A percentile compares a stretch with the other conserved stretches of the same genome.
Conservation (phyloP, 1,284 basidiomycete genomes). For the Trichosporon inkin region DNA sequence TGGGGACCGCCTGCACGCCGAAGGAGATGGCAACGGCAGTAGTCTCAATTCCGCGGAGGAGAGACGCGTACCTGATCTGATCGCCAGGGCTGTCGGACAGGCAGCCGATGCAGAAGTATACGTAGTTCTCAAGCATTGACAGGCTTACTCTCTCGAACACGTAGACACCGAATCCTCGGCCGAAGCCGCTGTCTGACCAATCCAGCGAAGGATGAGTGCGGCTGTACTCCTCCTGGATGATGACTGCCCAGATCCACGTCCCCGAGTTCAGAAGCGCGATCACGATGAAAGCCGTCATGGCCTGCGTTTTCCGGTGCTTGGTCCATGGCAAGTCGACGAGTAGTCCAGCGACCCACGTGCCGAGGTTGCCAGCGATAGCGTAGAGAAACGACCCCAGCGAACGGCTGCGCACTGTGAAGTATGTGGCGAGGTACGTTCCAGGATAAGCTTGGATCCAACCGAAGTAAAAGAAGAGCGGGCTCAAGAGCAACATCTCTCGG, state of each 20-base stretch:
- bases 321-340: slow-evolving; percentile 15
- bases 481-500: slow-evolving; percentile 22
- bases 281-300: slow-evolving; percentile 7
- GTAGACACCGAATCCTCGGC: slow-evolving; percentile 19
- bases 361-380: slow-evolving; percentile 8
- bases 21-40: slow-evolving; percentile 11
- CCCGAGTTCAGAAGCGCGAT: slow-evolving; percentile 4
- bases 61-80: slow-evolving; percentile 16
- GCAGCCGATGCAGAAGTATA: slow-evolving; percentile 17
- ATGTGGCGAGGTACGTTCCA: slow-evolving; percentile 34
- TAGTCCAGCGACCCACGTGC: slow-evolving; percentile 13
- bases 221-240: slow-evolving; percentile 17
- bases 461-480: slow-evolving; percentile 30
- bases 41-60: slow-evolving; percentile 19
- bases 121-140: slow-evolving; percentile 14
- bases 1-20: slow-evolving; percentile 18
- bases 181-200: slow-evolving; percentile 12
- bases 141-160: slow-evolving; percentile 16
- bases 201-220: slow-evolving; percentile 14
- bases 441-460: slow-evolving; percentile 23
- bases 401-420: slow-evolving; percentile 36
- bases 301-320: slow-evolving; percentile 6
- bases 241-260: slow-evolving; percentile 18
- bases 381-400: slow-evolving; percentile 27
- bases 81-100: slow-evolving; percentile 18